Evolutionary conservation across 2,329 filamentous ascomycete genomes (phyloP).

Genomic region (Stagonosporopsis vannaccii): DNA sequence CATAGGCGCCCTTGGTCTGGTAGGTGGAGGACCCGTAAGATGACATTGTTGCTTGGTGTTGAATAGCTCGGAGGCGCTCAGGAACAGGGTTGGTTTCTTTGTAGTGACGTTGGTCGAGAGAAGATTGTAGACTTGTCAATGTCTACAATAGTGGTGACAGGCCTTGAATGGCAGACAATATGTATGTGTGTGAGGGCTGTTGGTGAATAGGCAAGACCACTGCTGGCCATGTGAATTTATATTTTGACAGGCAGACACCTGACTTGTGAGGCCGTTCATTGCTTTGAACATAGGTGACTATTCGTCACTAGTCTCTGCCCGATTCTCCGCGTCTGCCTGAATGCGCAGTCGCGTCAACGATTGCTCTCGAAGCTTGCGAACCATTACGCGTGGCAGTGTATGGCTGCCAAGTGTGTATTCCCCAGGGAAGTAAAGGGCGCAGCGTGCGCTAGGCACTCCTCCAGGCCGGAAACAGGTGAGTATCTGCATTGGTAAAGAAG

Average conservation of each 20-base stretch:
- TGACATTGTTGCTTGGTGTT: constrained; percentile 11
- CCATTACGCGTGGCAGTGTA: constrained; percentile 16
- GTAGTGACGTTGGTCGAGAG: background rate
- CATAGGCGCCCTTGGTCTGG: constrained; percentile 2
- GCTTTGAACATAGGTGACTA: background rate
- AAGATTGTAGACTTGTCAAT: background rate
- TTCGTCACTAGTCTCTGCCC: background rate
- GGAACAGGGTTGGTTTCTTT: background rate
- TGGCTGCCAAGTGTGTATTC: constrained; percentile 1
- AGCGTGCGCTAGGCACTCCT: constrained; percentile 1
- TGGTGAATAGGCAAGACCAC: background rate
- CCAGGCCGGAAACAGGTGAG: background rate
- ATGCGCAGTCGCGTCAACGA: constrained; percentile 2
- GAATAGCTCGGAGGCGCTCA: background rate
- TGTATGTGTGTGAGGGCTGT: constrained; percentile 1
- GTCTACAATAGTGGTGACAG: background rate
- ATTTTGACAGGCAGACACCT: constrained; percentile 5
- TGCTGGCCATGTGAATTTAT: background rate
- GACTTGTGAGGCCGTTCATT: constrained; percentile 10
- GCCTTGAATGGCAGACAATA: background rate
- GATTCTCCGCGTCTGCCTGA: constrained; percentile 12
- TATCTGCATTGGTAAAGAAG: background rate
- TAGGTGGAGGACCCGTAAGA: constrained; percentile 4
- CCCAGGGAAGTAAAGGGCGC: constrained; percentile 14
- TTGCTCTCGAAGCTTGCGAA: constrained; percentile 1